Evolutionary conservation across 169 alveolate genomes (phyloP).

Genomic region (Cryptosporidium felis): DNA sequence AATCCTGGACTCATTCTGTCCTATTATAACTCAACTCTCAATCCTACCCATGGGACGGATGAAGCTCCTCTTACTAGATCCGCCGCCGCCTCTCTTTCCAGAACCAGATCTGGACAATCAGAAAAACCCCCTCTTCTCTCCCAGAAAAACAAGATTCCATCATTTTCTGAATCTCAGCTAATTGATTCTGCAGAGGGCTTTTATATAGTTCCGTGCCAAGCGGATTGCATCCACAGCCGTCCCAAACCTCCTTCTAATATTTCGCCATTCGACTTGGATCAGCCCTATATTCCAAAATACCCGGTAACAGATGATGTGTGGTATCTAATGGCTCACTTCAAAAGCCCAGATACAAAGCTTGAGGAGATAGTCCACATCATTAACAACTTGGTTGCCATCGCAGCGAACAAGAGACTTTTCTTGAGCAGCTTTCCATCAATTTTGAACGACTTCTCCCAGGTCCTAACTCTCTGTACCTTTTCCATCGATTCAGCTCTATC

Average conservation of each 20-base stretch:
- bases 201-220: slow-evolving; percentile 4
- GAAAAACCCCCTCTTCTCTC: too few relatives aligned
- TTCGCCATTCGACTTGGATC: neutral
- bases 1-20: slow-evolving; percentile 46
- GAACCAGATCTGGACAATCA: slow-evolving; percentile 6
- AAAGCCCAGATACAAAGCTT: neutral
- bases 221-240: neutral
- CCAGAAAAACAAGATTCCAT: too few relatives aligned
- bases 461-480: slow-evolving; percentile 38
- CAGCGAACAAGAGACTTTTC: slow-evolving; percentile 1
- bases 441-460: slow-evolving; percentile 16
- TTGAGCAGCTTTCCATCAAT: slow-evolving; percentile 54
- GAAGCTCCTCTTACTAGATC: slow-evolving; percentile 59
- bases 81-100: slow-evolving; percentile 61
- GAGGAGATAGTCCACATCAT: slow-evolving; percentile 23
- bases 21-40: slow-evolving; percentile 10
- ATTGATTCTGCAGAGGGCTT: neutral
- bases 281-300: neutral
- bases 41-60: neutral
- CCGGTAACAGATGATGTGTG: slow-evolving; percentile 35
- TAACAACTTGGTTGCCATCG: slow-evolving; percentile 19
- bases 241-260: neutral
- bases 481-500: slow-evolving; percentile 16
- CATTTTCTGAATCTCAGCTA: too few relatives aligned
- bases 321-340: slow-evolving; percentile 28